Percentiles rank a stretch among this genome's conserved stretches.
Evolutionary conservation across 73 alveolate genomes (phyloP).

Genomic region (Breviolum minutum): DNA sequence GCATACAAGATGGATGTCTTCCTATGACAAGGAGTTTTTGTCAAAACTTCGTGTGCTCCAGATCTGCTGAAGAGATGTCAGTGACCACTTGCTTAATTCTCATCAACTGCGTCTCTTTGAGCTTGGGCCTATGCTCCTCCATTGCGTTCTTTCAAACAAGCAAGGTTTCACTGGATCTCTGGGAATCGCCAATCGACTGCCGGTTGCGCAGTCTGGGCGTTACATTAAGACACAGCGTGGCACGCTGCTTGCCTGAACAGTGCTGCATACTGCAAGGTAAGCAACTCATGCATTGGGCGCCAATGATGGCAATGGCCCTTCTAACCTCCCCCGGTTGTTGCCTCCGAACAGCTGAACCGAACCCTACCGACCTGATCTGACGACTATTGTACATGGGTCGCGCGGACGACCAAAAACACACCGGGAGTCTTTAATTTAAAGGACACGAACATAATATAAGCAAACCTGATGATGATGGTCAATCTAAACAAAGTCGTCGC

Average conservation of each 20-base stretch:
- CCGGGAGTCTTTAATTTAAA: too few species aligned
- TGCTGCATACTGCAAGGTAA: constrained; percentile 4
- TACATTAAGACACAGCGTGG: constrained; percentile 4
- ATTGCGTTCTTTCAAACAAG: too few species aligned
- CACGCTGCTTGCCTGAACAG: not conserved
- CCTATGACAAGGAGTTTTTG: too few species aligned
- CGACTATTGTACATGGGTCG: constrained; percentile 17
- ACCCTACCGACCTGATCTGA: not conserved
- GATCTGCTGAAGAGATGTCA: not conserved
- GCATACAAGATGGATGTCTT: too few species aligned
- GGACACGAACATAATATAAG: too few species aligned
- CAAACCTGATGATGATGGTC: not conserved
- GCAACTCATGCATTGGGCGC: not conserved
- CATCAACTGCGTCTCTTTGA: not conserved
- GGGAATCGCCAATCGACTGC: constrained; percentile 15
- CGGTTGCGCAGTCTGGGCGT: constrained; percentile 23
- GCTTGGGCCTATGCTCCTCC: too few species aligned
- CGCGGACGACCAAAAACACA: not conserved
- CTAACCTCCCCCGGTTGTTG: not conserved
- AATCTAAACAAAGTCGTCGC: not conserved
- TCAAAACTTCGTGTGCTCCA: not conserved
- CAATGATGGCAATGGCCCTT: not conserved
- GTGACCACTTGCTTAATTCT: not conserved
- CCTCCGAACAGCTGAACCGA: not conserved
- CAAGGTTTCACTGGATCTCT: not conserved